phyloP scores from a whole-genome alignment of 257 asterid genomes.

The Salvia miltiorrhiza region DNA sequence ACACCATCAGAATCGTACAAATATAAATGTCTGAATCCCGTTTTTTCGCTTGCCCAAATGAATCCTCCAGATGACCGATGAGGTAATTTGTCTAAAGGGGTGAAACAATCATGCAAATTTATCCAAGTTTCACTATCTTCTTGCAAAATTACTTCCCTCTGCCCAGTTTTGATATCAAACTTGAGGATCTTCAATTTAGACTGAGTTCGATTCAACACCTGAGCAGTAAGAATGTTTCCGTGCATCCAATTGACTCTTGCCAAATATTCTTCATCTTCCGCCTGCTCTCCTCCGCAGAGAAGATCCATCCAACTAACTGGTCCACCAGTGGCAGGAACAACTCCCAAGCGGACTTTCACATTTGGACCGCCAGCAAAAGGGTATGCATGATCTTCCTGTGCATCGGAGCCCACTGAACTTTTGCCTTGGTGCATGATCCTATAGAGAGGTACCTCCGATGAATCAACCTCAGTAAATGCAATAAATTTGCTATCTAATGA shows the following conservation, averaged over 20 bases:
- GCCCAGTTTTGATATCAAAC: slow-evolving; percentile 76
- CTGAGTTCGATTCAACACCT: slow-evolving; percentile 76
- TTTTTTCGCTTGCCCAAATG: slow-evolving; percentile 91
- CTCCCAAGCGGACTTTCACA: slow-evolving; percentile 80
- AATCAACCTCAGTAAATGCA: slow-evolving; percentile 81
- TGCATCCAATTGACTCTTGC: slow-evolving; percentile 92
- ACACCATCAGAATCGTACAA: slow-evolving; percentile 61
- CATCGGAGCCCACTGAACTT: slow-evolving; percentile 59
- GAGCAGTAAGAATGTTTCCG: slow-evolving; percentile 79
- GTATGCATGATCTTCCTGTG: slow-evolving; percentile 94
- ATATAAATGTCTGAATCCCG: slow-evolving; percentile 84
- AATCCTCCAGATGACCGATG: slow-evolving; percentile 56
- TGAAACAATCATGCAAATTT: slow-evolving; percentile 84
- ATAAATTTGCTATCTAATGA: slow-evolving; percentile 81
- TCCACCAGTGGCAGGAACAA: slow-evolving; percentile 64
- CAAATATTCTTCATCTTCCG: slow-evolving; percentile 62
- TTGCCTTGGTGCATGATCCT: slow-evolving; percentile 98
- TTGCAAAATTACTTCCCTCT: slow-evolving; percentile 55
- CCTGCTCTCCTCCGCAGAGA: slow-evolving; percentile 57
- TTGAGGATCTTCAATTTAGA: slow-evolving; percentile 66
- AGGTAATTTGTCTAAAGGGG: slow-evolving; percentile 66
- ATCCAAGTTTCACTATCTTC: slow-evolving; percentile 86
- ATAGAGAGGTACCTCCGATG: slow-evolving; percentile 65
- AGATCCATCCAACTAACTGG: slow-evolving; percentile 84
- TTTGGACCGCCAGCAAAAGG: slow-evolving; percentile 86